Percentiles rank a stretch among this genome's conserved stretches.
These are phyloP conservation scores for Fraxinus greggii DNA, from an alignment of 305 asterid genomes.

Conservation along the genomic window DNA sequence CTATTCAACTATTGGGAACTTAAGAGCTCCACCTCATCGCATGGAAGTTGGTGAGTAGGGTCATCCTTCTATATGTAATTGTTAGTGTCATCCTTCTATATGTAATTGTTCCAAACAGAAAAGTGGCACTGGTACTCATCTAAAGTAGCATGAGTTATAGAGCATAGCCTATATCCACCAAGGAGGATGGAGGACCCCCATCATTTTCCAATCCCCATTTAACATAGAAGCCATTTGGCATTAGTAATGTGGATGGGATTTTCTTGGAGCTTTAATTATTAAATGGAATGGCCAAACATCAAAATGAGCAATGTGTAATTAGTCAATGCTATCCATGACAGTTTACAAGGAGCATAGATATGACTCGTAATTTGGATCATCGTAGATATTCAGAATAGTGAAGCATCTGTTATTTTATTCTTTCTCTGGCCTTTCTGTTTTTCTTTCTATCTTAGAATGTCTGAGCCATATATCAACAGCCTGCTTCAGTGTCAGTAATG, in stretches of 20 bases:
- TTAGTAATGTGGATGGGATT: background rate
- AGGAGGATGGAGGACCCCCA: background rate
- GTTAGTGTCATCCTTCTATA: background rate
- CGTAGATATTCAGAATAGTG: background rate
- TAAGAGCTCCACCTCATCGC: conserved; percentile 38
- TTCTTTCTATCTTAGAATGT: background rate
- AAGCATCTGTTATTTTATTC: background rate
- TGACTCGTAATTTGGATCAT: background rate
- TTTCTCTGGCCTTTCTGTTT: background rate
- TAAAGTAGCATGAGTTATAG: background rate
- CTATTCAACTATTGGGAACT: conserved; percentile 28
- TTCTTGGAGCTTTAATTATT: background rate
- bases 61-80: background rate
- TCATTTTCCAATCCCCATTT: background rate
- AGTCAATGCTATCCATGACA: background rate
- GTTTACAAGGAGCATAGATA: background rate
- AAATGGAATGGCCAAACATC: background rate
- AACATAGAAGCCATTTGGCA: background rate
- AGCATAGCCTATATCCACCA: background rate
- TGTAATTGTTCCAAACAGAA: background rate
- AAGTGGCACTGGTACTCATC: background rate
- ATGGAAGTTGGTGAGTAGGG: conserved; percentile 35
- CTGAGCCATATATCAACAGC: background rate
- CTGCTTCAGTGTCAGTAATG: background rate
- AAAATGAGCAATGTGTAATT: background rate